Conservation (phyloP, 768 basidiomycete species). For the Russula sp. region DNA sequence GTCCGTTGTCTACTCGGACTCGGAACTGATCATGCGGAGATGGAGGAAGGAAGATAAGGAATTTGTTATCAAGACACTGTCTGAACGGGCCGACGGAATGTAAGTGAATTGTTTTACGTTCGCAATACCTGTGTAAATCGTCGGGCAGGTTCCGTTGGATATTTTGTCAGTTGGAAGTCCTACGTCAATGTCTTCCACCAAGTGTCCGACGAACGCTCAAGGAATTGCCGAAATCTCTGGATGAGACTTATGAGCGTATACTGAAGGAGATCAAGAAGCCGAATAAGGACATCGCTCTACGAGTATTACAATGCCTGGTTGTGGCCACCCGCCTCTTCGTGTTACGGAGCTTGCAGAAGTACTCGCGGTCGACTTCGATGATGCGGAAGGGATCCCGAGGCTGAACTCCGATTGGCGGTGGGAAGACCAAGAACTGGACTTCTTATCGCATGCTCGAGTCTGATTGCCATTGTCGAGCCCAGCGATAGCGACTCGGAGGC, state of each 20-base stretch:
- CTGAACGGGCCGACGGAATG: not conserved
- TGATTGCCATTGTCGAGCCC: not conserved
- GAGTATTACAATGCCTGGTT: not conserved
- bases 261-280: not conserved
- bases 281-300: not conserved
- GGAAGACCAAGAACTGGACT: not conserved
- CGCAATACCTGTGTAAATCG: not conserved
- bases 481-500: no score
- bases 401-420: not conserved
- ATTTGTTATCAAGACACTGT: not conserved
- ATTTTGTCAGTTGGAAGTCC: not conserved
- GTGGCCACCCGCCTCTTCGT: not conserved
- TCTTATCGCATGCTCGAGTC: not conserved
- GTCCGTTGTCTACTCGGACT: not conserved
- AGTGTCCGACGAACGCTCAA: not conserved
- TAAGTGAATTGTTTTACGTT: not conserved
- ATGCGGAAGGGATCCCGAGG: not conserved
- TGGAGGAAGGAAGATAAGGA: not conserved
- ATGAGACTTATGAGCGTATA: not conserved
- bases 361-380: not conserved
- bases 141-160: not conserved
- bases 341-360: not conserved
- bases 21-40: not conserved
- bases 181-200: not conserved
- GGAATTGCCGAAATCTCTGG: not conserved